These are phyloP conservation scores for Coemansia sp. DNA, from an alignment of 192 early-diverging fungal genomes.

Conservation along the genomic window DNA sequence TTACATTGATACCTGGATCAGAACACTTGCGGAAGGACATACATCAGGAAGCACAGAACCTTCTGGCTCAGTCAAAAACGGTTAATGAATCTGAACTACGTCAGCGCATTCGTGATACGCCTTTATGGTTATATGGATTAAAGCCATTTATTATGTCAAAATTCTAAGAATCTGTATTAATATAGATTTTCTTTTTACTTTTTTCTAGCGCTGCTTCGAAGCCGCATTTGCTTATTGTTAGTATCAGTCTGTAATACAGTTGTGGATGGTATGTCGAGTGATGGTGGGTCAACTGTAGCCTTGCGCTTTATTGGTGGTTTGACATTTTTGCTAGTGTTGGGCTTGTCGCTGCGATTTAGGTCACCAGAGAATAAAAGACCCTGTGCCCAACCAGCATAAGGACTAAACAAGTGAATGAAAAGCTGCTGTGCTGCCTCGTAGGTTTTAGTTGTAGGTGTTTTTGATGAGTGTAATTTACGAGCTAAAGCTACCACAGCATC, in stretches of 20 bases:
- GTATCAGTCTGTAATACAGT: background rate
- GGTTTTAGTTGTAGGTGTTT: conserved; percentile 63
- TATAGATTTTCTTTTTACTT: background rate
- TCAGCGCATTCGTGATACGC: conserved; percentile 27
- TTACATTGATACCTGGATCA: conserved; percentile 71
- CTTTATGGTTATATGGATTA: conserved; percentile 41
- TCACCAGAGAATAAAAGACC: conserved; percentile 60
- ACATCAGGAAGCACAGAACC: conserved; percentile 36
- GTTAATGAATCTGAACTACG: conserved; percentile 29
- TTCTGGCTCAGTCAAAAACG: conserved; percentile 33
- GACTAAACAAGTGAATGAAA: conserved; percentile 76
- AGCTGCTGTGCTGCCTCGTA: conserved; percentile 71
- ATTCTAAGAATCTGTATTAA: conserved; percentile 15
- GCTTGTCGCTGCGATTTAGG: conserved; percentile 15
- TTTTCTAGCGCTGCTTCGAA: conserved; percentile 6
- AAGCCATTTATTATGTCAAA: conserved; percentile 52
- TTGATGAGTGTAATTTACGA: conserved; percentile 47
- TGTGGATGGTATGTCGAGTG: background rate
- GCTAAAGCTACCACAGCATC: conserved; percentile 11
- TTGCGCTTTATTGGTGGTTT: conserved; percentile 22
- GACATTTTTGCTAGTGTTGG: conserved; percentile 11
- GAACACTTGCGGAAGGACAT: conserved; percentile 60
- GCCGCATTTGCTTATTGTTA: conserved; percentile 3
- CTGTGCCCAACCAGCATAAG: conserved; percentile 79
- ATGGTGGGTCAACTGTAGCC: background rate